A percentile compares a stretch with the other conserved stretches of the same genome.
phyloP scores from a whole-genome alignment of 495 filamentous ascomycete species.

The Penicillium parvum region DNA sequence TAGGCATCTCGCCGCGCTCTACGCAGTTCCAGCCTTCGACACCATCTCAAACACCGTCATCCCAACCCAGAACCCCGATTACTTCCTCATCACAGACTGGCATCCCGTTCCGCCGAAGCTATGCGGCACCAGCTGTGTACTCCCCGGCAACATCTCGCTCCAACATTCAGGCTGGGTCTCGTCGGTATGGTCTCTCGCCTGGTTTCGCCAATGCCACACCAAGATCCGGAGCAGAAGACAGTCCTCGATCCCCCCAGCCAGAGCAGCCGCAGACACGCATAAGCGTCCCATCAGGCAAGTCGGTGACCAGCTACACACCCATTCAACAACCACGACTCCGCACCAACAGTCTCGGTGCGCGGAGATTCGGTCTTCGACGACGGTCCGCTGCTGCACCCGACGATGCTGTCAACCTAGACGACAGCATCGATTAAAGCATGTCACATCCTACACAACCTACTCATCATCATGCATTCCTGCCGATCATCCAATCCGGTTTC shows the following conservation, averaged over 20 bases:
- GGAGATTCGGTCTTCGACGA: conserved; percentile 35
- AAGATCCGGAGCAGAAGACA: conserved; percentile 20
- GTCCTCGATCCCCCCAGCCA: conserved; percentile 17
- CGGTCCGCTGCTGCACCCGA: conserved; percentile 30
- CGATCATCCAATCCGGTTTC: conserved; percentile 7
- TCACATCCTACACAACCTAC: neutral
- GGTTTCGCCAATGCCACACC: conserved; percentile 21
- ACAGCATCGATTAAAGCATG: conserved; percentile 32
- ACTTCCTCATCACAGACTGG: conserved; percentile 34
- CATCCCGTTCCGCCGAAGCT: conserved; percentile 41
- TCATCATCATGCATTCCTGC: conserved; percentile 10
- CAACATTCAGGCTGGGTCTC: conserved; percentile 44
- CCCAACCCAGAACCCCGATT: conserved; percentile 36
- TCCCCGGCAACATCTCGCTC: conserved; percentile 41
- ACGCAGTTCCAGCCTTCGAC: conserved; percentile 19
- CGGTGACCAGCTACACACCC: conserved; percentile 40
- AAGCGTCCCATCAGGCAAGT: conserved; percentile 34
- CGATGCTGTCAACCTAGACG: conserved; percentile 30
- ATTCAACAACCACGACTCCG: conserved; percentile 38
- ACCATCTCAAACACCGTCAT: conserved; percentile 20
- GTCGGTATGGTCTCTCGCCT: conserved; percentile 41
- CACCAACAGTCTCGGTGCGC: conserved; percentile 38
- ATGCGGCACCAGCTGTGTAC: conserved; percentile 34
- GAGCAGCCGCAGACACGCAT: conserved; percentile 35
- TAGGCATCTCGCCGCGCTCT: conserved; percentile 20